Conservation (phyloP, 1,139 yeast species). For the Debaryomycetaceae sp. region DNA sequence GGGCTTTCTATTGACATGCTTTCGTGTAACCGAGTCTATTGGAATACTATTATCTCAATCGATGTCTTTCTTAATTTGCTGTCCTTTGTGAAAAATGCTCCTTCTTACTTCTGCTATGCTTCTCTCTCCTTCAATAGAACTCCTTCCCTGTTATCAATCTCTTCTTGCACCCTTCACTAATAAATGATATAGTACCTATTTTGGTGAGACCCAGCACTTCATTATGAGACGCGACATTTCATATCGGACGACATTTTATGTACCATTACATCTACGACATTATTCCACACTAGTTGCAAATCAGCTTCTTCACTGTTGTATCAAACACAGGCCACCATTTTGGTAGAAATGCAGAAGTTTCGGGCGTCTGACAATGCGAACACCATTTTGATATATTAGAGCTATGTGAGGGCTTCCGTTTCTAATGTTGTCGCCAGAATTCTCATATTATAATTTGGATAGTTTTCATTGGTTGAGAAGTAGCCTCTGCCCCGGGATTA, state of each 20-base stretch:
- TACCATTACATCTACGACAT: not conserved
- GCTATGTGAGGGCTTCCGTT: too few relatives aligned
- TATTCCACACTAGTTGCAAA: not conserved
- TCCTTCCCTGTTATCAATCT: not conserved
- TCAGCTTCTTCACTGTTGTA: not conserved
- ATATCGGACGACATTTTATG: not conserved
- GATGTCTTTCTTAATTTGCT: too few relatives aligned
- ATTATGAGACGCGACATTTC: not conserved
- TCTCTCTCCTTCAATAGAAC: not conserved
- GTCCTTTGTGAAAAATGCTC: too few relatives aligned
- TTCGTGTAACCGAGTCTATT: not conserved
- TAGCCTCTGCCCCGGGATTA: slow-evolving; percentile 2
- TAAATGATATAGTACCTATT: not conserved
- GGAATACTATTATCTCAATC: too few relatives aligned
- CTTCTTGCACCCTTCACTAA: not conserved
- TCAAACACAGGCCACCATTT: too few relatives aligned
- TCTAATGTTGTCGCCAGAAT: too few relatives aligned
- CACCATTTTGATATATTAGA: too few relatives aligned
- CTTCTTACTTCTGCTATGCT: not conserved
- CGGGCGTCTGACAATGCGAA: too few relatives aligned
- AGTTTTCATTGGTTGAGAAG: slow-evolving; percentile 8
- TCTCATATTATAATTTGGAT: slow-evolving; percentile 7
- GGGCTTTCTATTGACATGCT: not conserved
- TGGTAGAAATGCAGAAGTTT: too few relatives aligned
- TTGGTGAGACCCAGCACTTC: not conserved